Base-by-base conservation (phyloP, 345 rosid species). In the Trapa incisa region DNA sequence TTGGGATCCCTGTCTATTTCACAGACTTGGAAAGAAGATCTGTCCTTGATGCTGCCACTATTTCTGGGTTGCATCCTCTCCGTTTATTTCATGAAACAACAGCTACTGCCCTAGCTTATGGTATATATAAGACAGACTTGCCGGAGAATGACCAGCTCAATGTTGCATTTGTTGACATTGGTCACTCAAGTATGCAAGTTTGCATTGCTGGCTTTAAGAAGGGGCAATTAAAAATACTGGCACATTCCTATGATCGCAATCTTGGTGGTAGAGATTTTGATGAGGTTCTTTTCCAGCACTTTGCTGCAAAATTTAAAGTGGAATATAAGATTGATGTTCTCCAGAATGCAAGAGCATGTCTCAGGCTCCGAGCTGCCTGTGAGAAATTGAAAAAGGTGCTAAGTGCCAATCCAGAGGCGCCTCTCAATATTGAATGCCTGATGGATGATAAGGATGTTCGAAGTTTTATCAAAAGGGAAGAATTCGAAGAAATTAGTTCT, bases 361-460 rank as follows among this genome's bases (percentile, higher is more conserved):
- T 91, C 37, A 81, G 99, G 78, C 87, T 94, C 17, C 81, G 97
- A 65, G 87, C 89, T 60, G 89, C 79, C 2, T 87, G 95, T 81
- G 99, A 89, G 79, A 94, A 94, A 80, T 72, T 94, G 72, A 94
- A 94, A 80, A 94, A 94, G 77, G 86, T 94, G 62, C 88, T 94
- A 22, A 94, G 99, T 75, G 99, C 99, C 35, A 94, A 94, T 74
- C 93, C 99, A 0, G 86, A 75, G 81, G 88, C 97, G 0, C 97
- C 97, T 22, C 57, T 94, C 70, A 86, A 87, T 76, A 80, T 94
- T 38, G 99, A 94, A 73, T 94, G 99, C 80, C 71, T 94, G 70
- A 89, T 94, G 96, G 97, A 91, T 14, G 99, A 94, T 79, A 94
- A 94, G 77, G 99, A 94, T 77, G 99, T 94, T 7, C 86, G 82